These are phyloP conservation scores for Cyberlindnera xylosilytica DNA, from an alignment of 805 yeast species.

Conservation along the genomic window DNA sequence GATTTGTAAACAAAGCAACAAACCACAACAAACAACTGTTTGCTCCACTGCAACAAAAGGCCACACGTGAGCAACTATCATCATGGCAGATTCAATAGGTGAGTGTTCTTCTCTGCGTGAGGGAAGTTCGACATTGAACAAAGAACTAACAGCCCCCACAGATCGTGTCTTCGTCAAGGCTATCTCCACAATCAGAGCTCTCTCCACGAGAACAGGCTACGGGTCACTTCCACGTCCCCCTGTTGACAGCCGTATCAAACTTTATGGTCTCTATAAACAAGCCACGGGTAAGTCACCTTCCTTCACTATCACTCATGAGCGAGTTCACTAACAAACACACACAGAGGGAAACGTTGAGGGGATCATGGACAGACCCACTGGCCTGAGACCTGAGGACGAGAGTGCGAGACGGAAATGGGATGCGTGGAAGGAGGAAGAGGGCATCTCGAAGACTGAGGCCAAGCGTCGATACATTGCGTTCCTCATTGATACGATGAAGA, in stretches of 20 bases:
- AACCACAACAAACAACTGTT: background rate
- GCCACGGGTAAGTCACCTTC: constrained; percentile 46
- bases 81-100: constrained; percentile 51
- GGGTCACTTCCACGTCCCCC: constrained; percentile 76
- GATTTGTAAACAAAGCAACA: constrained; percentile 5
- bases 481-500: constrained; percentile 68
- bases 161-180: constrained; percentile 84
- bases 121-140: too few relatives aligned
- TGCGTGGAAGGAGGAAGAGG: constrained; percentile 79
- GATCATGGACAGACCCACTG: constrained; percentile 63
- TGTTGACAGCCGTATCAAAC: constrained; percentile 57
- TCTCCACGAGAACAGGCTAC: constrained; percentile 61
- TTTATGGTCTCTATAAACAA: constrained; percentile 84
- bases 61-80: too few relatives aligned
- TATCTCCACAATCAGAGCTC: constrained; percentile 69
- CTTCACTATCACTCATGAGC: background rate
- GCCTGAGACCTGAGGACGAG: constrained; percentile 57
- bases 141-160: constrained; percentile 9
- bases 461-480: constrained; percentile 66
- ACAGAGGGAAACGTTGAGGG: constrained; percentile 69
- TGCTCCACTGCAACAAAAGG: background rate
- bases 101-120: constrained; percentile 15
- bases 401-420: constrained; percentile 69
- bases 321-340: constrained; percentile 1
- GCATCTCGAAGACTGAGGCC: constrained; percentile 66